Evolutionary conservation across 2,329 filamentous ascomycete genomes (phyloP), one percentile per base, ranked within the genome.

Genomic region (Fusarium haematococcum): DNA sequence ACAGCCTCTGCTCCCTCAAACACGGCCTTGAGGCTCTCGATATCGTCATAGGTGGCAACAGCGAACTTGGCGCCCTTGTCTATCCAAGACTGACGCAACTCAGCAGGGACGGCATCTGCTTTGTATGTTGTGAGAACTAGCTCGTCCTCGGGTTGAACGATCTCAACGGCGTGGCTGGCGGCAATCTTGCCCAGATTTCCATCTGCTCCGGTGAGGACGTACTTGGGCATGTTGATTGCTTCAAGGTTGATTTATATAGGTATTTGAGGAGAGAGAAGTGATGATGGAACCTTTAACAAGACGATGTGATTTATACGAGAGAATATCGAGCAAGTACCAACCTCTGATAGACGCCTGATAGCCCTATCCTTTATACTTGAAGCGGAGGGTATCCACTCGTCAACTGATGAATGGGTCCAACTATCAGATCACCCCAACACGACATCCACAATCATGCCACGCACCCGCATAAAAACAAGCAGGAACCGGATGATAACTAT

Each of bases 1-100:
- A 78, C 74, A 14, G 77, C 73, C 50, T 79, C 66, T n/a, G 77
- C 75, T 3, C 76, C 77, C 10, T 74, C 69, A 4, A 80, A 77
- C 13, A 73, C 76, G 2, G 63, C 52, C 8, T 74, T 75, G 25
- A 79, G 70, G 16, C 77, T 78, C 0, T 74, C 76, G 1, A 75
- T 45, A 1, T 78, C 76, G 13, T 78, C 76, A 56, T 78, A 78
- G 1, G 50, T 78, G 11, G 76, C 76, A 7, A 61, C 64, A 14
- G 41, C 30, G 14, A 78, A 57, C 25, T 77, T 77, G 14, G 69
- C 75, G 3, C 76, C 76, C 41, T 76, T 73, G 13, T 68, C 72
- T 2, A 59, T 73, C 76, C 76, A 78, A n/a, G 52, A 25, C 25
- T 75, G 67, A 1, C 65, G 70, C 9, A 72, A 57, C 0, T 76